Base-by-base conservation (phyloP, 2,329 filamentous ascomycete species). In the Juglanconis oblonga region DNA sequence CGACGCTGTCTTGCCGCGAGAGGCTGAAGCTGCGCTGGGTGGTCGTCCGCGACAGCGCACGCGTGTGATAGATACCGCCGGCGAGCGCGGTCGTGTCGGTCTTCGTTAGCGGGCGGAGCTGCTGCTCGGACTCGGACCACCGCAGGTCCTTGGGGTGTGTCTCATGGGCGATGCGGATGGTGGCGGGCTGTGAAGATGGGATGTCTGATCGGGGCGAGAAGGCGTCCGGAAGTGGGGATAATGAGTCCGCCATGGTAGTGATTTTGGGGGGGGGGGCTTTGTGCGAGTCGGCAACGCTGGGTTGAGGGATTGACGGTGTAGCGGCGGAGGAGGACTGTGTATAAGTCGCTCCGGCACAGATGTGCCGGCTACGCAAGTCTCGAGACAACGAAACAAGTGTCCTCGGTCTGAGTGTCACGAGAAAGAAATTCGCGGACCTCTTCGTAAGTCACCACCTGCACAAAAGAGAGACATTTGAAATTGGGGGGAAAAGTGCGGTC, bases 31-130 rank as follows among this genome's bases (percentile, higher is more conserved):
- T 59, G 36, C 62, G 52, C 38, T 56, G 49, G 4, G 60, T 61
- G 14, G 52, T 47, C 4, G 54, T 44, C 17, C 61, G 62, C 52
- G 60, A 60, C 32, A 63, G 52, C 17, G 62, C 59, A 9, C 65
- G 64, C 9, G 62, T 57, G 54, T 59, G 61, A 59, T 62, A 65
- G 51, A 67, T 61, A 8, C 65, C 64, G 29, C 64, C 64, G 3
- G 61, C 62, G 24, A 64, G 62, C 31, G 54, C 54, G 36, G 59
- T 64, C 13, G 64, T 62, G 35, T 64, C 62, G 13, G 57, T 55
- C 9, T 49, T 32, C 14, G 56, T 45, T 14, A 58, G 54, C 17
- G 64, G 58, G 7, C 53, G 55, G 49, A 55, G 58, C 5, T 55
- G 57, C 36, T 58, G 54, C 49, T 65, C 59, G 4, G 64, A 61